Conservation (phyloP, 768 basidiomycete genomes). For the Mycena olivaceomarginata region DNA sequence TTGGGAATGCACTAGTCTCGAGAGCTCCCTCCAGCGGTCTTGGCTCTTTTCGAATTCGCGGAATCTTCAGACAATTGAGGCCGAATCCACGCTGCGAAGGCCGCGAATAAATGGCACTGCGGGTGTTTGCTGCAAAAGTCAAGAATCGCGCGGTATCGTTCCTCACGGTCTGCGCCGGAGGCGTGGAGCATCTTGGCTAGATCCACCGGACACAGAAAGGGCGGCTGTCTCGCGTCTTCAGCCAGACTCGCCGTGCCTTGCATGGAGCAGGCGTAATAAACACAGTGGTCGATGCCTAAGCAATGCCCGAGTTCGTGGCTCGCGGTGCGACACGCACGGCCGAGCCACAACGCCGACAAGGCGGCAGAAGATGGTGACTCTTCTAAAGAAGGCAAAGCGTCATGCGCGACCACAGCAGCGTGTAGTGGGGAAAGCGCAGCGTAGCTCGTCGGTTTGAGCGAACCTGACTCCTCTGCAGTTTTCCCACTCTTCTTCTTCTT, state of each 20-base stretch:
- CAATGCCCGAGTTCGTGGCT: slow-evolving; percentile 65
- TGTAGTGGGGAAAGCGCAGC: slow-evolving; percentile 42
- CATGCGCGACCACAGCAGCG: slow-evolving; percentile 46
- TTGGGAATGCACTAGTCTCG: neutral
- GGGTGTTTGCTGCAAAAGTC: slow-evolving; percentile 51
- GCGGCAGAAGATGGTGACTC: slow-evolving; percentile 38
- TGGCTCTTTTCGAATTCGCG: neutral
- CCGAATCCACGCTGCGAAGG: slow-evolving; percentile 53
- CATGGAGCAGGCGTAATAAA: slow-evolving; percentile 61
- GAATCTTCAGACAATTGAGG: slow-evolving; percentile 27
- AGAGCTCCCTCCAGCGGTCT: neutral
- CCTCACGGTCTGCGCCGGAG: slow-evolving; percentile 46
- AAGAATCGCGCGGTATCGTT: slow-evolving; percentile 50
- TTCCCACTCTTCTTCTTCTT: slow-evolving; percentile 38
- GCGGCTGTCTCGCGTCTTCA: slow-evolving; percentile 59
- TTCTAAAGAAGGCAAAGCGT: slow-evolving; percentile 36
- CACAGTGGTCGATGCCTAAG: slow-evolving; percentile 61
- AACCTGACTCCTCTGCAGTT: neutral
- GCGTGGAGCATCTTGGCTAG: slow-evolving; percentile 53
- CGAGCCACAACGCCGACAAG: slow-evolving; percentile 56
- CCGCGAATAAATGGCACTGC: slow-evolving; percentile 52
- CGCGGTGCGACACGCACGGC: slow-evolving; percentile 58
- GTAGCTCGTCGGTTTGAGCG: slow-evolving; percentile 4
- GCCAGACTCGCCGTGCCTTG: slow-evolving; percentile 55
- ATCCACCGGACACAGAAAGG: slow-evolving; percentile 59